Evolutionary conservation across 768 basidiomycete genomes (phyloP).

Genomic region (Podaxis mareebaensis): DNA sequence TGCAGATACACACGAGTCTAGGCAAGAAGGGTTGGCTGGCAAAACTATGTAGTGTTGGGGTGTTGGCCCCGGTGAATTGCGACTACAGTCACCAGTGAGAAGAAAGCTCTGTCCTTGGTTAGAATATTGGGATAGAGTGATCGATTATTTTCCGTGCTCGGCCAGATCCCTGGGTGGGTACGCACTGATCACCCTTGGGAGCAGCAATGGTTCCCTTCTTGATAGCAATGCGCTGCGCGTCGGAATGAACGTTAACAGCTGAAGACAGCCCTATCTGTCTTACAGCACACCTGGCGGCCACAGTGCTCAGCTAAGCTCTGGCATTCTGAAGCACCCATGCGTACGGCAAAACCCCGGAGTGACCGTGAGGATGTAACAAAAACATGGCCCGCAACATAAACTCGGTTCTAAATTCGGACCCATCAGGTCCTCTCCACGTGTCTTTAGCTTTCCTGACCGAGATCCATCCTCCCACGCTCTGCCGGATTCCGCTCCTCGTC

Average conservation of each 20-base stretch:
- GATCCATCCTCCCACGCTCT: constrained; percentile 11
- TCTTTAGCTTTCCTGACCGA: constrained; percentile 7
- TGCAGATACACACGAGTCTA: constrained; percentile 11
- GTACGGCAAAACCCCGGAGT: constrained; percentile 16
- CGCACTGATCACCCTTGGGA: background rate
- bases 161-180: constrained; percentile 10
- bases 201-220: background rate
- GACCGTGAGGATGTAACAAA: constrained; percentile 17
- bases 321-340: constrained; percentile 13
- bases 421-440: constrained; percentile 15
- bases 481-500: background rate
- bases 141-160: constrained; percentile 16
- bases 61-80: constrained; percentile 9
- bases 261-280: constrained; percentile 5
- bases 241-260: constrained; percentile 5
- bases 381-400: constrained; percentile 15
- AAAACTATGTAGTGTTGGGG: constrained; percentile 14
- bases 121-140: constrained; percentile 11
- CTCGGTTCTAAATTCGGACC: constrained; percentile 11
- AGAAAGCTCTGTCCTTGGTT: constrained; percentile 13
- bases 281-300: constrained; percentile 13
- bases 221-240: constrained; percentile 1
- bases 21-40: constrained; percentile 10
- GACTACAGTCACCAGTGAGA: constrained; percentile 16
- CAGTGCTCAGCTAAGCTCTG: constrained; percentile 17